Conservation (phyloP, 169 alveolate genomes). For the Perkinsus chesapeaki region DNA sequence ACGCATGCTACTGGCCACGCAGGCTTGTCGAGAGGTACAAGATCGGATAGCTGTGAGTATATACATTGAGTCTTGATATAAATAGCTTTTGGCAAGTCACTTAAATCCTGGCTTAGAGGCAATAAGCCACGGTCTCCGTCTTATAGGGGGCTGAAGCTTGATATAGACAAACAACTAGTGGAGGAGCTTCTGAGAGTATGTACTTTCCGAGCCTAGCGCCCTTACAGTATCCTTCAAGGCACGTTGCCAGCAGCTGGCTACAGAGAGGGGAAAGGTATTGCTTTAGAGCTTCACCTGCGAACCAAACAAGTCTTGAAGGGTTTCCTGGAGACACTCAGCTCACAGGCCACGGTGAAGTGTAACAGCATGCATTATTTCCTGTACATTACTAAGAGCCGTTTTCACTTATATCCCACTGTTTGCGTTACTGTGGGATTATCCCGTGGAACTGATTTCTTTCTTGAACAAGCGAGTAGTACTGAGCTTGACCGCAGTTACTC, state of each 20-base stretch:
- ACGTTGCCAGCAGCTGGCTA: not conserved
- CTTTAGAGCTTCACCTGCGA: too few relatives aligned
- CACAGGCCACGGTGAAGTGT: too few relatives aligned
- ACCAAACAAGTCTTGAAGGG: too few relatives aligned
- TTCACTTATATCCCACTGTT: too few relatives aligned
- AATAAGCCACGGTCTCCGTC: not conserved
- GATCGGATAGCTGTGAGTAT: not conserved
- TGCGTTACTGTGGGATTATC: too few relatives aligned
- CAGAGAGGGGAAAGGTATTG: too few relatives aligned
- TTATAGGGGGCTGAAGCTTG: not conserved
- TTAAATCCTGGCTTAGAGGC: not conserved
- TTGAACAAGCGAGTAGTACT: too few relatives aligned
- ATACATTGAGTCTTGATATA: not conserved
- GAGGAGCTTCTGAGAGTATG: not conserved
- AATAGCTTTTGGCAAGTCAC: not conserved
- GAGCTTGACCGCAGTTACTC: too few relatives aligned
- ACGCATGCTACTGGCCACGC: not conserved
- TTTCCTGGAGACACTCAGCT: too few relatives aligned
- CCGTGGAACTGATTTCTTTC: too few relatives aligned
- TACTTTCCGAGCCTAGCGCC: not conserved
- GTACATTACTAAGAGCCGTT: too few relatives aligned
- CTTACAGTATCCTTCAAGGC: not conserved
- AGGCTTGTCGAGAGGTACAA: not conserved
- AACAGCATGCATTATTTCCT: too few relatives aligned
- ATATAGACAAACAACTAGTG: not conserved